Conservation (phyloP, 768 basidiomycete genomes). For the Leccinellum luteum region DNA sequence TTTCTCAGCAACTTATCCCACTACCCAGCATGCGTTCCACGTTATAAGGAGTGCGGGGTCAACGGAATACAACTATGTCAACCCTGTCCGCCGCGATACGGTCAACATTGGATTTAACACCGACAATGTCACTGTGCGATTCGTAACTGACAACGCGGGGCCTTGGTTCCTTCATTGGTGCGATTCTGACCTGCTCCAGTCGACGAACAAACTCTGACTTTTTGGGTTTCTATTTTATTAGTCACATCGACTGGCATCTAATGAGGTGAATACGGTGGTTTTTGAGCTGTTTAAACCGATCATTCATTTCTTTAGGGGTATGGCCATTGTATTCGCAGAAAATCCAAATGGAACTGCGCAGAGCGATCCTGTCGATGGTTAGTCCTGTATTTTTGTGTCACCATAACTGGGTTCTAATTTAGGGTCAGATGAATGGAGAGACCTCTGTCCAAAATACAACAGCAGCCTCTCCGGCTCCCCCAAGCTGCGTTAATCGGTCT, state of each 20-base stretch:
- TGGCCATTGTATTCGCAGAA: constrained; percentile 37
- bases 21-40: constrained; percentile 37
- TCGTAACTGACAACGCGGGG: constrained; percentile 62
- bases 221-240: neutral
- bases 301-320: constrained; percentile 37
- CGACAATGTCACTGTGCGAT: constrained; percentile 55
- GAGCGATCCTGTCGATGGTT: neutral
- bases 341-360: constrained; percentile 22
- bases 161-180: constrained; percentile 1
- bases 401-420: neutral
- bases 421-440: constrained; percentile 13
- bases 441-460: constrained; percentile 17
- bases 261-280: constrained; percentile 6
- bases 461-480: neutral
- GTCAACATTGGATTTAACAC: constrained; percentile 31
- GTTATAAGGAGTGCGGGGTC: constrained; percentile 42
- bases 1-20: neutral
- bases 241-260: constrained; percentile 26
- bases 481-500: neutral
- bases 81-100: constrained; percentile 56
- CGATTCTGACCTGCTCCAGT: neutral
- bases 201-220: neutral
- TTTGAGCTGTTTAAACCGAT: constrained; percentile 25
- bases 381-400: neutral
- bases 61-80: constrained; percentile 38